Evolutionary conservation across 2,329 filamentous ascomycete species (phyloP), one percentile per base, ranked within the genome.

Genomic region (Apiospora arundinis): DNA sequence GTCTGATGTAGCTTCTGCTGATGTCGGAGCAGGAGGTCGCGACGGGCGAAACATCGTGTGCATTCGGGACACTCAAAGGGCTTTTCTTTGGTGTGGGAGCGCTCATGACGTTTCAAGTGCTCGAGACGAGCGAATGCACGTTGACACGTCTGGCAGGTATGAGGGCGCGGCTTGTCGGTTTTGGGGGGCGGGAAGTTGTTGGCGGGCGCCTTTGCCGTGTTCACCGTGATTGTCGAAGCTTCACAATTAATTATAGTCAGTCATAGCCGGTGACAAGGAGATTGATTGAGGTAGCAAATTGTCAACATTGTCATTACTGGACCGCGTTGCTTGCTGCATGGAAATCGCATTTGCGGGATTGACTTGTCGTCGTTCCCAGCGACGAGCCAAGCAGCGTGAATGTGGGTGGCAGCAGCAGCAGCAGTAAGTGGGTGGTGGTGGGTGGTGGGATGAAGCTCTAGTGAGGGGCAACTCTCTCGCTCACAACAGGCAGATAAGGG

Each of bases 1-100:
- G 94, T 94, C 87, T 97, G 94, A 81, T 99, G 96, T 67, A 99
- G 89, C 87, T 99, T 99, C 86, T 99, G 96, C 87, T 99, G 96
- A 83, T 99, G 96, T 72, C 96, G 91, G 75, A 99, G 86, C 70
- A 99, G 88, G 76, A 99, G 84, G 82, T 99, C 96, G 75, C 96
- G 91, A 73, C 96, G 91, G 72, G 96, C 96, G 83, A 99, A 99
- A 84, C 96, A 98, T 83, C 96, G 87, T 48, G 94, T 89, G 83
- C 96, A 99, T 82, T 98, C 94, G 40, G 94, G 94, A 78, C 96
- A 99, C 83, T 98, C 95, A 78, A 99, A 99, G 0, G 96, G 96
- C 86, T 99, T 99, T 84, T 99, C 95, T 82, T 99, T 81, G 56
- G 79, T 81, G 70, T 80, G 80, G n/a, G 79, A 81, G 71, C 96